Base-by-base conservation (phyloP, 768 basidiomycete species). In the Boletus vermiculosoides region DNA sequence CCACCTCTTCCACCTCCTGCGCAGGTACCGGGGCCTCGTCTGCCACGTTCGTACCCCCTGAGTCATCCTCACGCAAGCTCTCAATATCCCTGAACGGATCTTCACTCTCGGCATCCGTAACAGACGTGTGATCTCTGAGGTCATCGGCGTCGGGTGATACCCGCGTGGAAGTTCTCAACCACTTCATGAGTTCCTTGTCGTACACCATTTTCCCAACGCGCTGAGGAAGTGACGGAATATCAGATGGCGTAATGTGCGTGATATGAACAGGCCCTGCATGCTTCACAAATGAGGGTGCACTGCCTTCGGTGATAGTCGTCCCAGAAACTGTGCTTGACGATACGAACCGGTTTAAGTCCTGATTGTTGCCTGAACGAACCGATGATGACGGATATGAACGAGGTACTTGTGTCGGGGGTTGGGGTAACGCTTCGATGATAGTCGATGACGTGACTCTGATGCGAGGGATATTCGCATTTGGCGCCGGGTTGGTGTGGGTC, bases 71-170 rank as follows among this genome's bases (percentile, higher is more conserved):
- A 34, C 82, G 77, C 64, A 94, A 69, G 63, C 92, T 94, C 67
- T 96, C 94, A 52, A 98, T 88, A 63, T 94, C 94, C 33, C 84
- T 83, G 73, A 98, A 98, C 9, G 92, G 90, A 75, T 98, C 95
- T 63, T 92, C 91, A 59, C 89, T 90, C 42, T 80, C 78, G 41
- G 80, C 77, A 75, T 66, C 57, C 69, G 71, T 63, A 60, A 68
- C 58, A 52, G 66, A 52, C 52, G 68, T 54, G 55, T 74, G 59
- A 62, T 76, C 61, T 55, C 54, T 64, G 25, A 70, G 58, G 40
- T 72, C 71, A 52, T 73, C 71, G 22, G 42, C 60, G 12, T 64
- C 75, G 2, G 65, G 62, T 4, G 70, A 68, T 5, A 69, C 69
- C 23, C 71, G 66, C 9, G 77, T 76, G 0, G 80, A 77, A 28